Percentiles rank a stretch among this genome's conserved stretches.
phyloP scores from a whole-genome alignment of 306 rosid species.

The Trifolium pratense region DNA sequence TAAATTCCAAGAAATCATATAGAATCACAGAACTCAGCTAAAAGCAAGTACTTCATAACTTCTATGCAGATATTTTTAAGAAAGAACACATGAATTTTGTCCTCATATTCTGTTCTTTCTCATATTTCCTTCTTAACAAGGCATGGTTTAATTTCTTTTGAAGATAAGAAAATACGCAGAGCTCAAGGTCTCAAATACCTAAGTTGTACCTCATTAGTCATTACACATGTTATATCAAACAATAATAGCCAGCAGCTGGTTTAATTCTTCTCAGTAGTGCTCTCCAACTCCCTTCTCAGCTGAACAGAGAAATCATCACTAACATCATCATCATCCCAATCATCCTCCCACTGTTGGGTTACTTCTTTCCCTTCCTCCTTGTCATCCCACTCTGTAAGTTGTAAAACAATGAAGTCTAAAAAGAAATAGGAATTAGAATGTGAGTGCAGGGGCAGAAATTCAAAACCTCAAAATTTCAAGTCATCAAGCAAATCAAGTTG shows the following conservation, averaged over 20 bases:
- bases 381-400: slow-evolving; percentile 72
- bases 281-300: slow-evolving; percentile 83
- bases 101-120: slow-evolving; percentile 18
- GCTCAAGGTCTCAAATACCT: slow-evolving; percentile 38
- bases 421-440: slow-evolving; percentile 28
- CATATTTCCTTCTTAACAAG: slow-evolving; percentile 21
- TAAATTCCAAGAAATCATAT: not conserved
- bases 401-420: slow-evolving; percentile 17
- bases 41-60: slow-evolving; percentile 33
- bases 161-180: slow-evolving; percentile 23
- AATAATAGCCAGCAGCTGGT: slow-evolving; percentile 16
- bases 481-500: slow-evolving; percentile 10
- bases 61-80: slow-evolving; percentile 7
- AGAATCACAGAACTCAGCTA: slow-evolving; percentile 18
- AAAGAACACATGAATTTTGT: slow-evolving; percentile 26
- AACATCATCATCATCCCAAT: slow-evolving; percentile 96
- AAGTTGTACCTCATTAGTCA: slow-evolving; percentile 34
- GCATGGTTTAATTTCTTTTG: slow-evolving; percentile 35
- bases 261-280: slow-evolving; percentile 57
- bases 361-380: slow-evolving; percentile 82
- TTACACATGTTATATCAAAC: slow-evolving; percentile 29
- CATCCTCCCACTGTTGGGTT: slow-evolving; percentile 95
- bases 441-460: not conserved
- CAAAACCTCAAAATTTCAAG: slow-evolving; percentile 4
- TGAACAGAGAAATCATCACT: slow-evolving; percentile 93